Conservation (phyloP, 225 moss, liverwort and hornwort genomes). For the Marchantia polymorpha region DNA sequence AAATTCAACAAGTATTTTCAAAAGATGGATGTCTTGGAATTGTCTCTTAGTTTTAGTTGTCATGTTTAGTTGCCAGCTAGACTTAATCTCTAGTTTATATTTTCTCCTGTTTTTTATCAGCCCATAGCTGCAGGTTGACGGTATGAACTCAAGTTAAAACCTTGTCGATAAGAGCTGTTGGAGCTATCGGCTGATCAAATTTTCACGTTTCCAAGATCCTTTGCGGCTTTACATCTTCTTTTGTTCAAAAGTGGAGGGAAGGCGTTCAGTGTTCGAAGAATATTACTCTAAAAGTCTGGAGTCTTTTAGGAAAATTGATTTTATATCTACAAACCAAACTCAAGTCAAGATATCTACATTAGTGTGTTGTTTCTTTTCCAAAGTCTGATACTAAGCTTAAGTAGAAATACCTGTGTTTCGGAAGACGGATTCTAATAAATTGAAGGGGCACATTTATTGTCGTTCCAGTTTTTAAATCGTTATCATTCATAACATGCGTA, state of each 20-base stretch:
- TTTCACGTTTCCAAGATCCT: neutral
- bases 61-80: neutral
- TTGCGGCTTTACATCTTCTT: neutral
- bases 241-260: neutral
- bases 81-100: neutral
- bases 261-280: neutral
- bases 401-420: neutral
- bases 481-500: too few species aligned
- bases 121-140: neutral
- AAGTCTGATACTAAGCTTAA: neutral
- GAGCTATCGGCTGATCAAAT: neutral
- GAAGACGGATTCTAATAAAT: neutral
- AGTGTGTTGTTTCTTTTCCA: neutral
- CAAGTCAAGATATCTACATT: neutral
- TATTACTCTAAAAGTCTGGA: neutral
- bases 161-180: neutral
- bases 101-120: neutral
- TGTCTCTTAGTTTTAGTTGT: neutral
- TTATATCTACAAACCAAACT: neutral
- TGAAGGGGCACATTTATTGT: neutral
- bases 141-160: neutral
- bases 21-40: neutral
- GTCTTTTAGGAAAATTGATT: neutral
- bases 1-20: neutral
- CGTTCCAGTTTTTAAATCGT: neutral